phyloP scores from a whole-genome alignment of 164 flowering plant species.

The Sextonia rubra region DNA sequence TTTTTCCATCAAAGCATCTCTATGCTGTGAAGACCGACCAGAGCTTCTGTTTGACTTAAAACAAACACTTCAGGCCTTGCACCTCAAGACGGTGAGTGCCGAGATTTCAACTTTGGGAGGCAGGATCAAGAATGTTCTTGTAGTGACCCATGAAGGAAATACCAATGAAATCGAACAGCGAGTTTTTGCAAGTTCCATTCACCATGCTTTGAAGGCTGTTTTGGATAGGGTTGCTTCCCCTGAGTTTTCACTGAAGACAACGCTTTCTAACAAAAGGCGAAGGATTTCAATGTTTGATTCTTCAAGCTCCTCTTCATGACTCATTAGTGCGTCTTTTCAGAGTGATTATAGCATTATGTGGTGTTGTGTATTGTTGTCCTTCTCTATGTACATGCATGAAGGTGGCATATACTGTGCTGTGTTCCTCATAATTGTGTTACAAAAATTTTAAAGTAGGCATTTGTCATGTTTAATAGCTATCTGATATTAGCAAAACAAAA shows the following conservation, averaged over 20 bases:
- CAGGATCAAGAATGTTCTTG: slow-evolving; percentile 49
- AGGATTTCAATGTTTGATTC: slow-evolving; percentile 45
- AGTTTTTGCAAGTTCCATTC: slow-evolving; percentile 38
- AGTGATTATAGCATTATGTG: neutral
- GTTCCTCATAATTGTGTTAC: neutral
- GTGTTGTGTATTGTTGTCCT: neutral
- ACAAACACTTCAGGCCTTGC: slow-evolving; percentile 44
- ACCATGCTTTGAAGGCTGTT: slow-evolving; percentile 50
- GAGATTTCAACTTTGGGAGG: slow-evolving; percentile 68
- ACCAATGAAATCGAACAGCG: slow-evolving; percentile 24
- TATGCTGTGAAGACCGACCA: slow-evolving; percentile 66
- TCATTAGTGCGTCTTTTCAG: neutral
- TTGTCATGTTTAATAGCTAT: neutral
- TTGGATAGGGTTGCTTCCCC: slow-evolving; percentile 46
- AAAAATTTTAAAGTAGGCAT: neutral
- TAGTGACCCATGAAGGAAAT: slow-evolving; percentile 29
- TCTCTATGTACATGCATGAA: neutral
- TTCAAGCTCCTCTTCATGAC: slow-evolving; percentile 48
- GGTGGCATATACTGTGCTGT: neutral
- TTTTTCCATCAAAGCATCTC: slow-evolving; percentile 40
- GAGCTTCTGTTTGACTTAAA: slow-evolving; percentile 56
- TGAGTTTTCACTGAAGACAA: slow-evolving; percentile 47
- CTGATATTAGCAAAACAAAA: neutral
- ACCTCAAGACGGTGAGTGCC: slow-evolving; percentile 40
- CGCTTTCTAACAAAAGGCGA: slow-evolving; percentile 49